Evolutionary conservation across 1,139 yeast species (phyloP).

Genomic region (Yamadazyma triangularis): DNA sequence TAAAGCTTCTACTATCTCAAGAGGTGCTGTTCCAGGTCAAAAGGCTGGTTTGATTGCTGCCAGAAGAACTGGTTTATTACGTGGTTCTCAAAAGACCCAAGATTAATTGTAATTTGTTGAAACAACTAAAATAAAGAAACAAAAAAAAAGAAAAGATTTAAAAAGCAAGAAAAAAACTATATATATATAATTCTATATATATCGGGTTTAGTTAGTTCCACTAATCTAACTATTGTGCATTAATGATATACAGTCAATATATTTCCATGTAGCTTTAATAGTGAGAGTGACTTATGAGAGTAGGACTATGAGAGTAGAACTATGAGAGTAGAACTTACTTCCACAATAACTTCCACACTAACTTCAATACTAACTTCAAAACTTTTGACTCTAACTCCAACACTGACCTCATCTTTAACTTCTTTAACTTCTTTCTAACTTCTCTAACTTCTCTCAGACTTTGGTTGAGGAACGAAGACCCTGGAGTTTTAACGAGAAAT

Average conservation of each 20-base stretch:
- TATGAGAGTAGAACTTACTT: no score
- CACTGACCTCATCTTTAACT: no score
- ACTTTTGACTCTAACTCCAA: no score
- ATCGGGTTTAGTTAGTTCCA: background rate
- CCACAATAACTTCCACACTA: background rate
- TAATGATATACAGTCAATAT: slow-evolving; percentile 5
- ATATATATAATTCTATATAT: no score
- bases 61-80: slow-evolving; percentile 99
- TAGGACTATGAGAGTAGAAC: no score
- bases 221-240: slow-evolving; percentile 8
- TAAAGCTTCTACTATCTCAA: slow-evolving; percentile 98
- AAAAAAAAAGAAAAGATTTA: slow-evolving; percentile 2
- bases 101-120: slow-evolving; percentile 47
- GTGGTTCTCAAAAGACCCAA: slow-evolving; percentile 99
- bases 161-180: no score
- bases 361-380: background rate
- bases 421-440: no score
- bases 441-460: background rate
- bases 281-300: no score
- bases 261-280: background rate
- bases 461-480: no score
- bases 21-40: slow-evolving; percentile 99
- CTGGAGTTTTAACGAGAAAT: no score
- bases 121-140: no score
- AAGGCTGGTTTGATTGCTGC: slow-evolving; percentile 99